Conservation (phyloP, 257 asterid genomes). For the Scutellaria minor region DNA sequence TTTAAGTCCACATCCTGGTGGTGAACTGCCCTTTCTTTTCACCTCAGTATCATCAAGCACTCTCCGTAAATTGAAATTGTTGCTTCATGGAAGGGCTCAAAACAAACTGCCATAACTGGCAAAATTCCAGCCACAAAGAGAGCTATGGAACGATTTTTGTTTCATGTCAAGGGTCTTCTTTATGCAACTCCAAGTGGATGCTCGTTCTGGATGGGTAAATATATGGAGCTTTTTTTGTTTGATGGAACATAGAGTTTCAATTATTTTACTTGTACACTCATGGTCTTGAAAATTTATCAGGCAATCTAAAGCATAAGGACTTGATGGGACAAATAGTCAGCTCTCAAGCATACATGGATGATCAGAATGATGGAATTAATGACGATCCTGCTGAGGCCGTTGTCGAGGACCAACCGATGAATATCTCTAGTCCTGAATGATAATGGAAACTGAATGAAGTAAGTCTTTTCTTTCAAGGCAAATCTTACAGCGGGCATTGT, state of each 20-base stretch:
- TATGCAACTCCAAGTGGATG: constrained; percentile 71
- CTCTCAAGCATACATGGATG: constrained; percentile 84
- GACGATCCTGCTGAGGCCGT: constrained; percentile 40
- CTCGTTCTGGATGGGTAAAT: constrained; percentile 88
- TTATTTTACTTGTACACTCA: constrained; percentile 6
- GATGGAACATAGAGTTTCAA: constrained; percentile 5
- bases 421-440: constrained; percentile 28
- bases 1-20: constrained; percentile 22
- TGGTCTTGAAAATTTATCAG: constrained; percentile 46
- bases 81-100: constrained; percentile 62
- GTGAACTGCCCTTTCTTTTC: constrained; percentile 23
- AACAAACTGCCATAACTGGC: constrained; percentile 71
- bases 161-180: constrained; percentile 91
- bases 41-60: background rate
- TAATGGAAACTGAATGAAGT: background rate
- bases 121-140: constrained; percentile 87
- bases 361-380: constrained; percentile 44
- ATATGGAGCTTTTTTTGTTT: constrained; percentile 3
- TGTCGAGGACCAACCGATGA: constrained; percentile 35
- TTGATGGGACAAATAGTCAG: constrained; percentile 82
- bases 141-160: constrained; percentile 85
- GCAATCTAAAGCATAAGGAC: constrained; percentile 87
- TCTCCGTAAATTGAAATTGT: constrained; percentile 19
- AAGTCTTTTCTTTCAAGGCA: no score
- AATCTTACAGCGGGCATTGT: no score